A percentile compares a stretch with the other conserved stretches of the same genome.
These are phyloP conservation scores for Yamadazyma endophytica DNA, from an alignment of 805 yeast genomes.

Conservation along the genomic window DNA sequence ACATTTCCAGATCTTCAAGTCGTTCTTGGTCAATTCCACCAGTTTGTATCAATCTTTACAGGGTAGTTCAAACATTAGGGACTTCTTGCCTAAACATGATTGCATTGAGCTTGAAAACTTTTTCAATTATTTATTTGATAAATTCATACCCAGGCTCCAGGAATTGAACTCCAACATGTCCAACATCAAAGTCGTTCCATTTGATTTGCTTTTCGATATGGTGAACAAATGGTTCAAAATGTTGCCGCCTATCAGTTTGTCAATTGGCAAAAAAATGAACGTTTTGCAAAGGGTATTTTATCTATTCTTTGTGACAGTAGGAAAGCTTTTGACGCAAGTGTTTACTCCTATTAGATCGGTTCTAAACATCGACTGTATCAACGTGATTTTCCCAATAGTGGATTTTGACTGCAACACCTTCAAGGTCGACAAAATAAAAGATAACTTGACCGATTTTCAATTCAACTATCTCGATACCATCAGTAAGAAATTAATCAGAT, in stretches of 20 bases:
- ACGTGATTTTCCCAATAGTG: conserved; percentile 26
- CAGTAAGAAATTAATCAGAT: conserved; percentile 23
- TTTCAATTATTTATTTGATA: conserved; percentile 20
- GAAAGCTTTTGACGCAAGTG: conserved; percentile 28
- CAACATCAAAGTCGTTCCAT: conserved; percentile 22
- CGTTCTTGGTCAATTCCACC: conserved; percentile 15
- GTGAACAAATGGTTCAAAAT: conserved; percentile 32
- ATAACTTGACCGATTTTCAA: conserved; percentile 13
- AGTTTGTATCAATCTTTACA: conserved; percentile 10
- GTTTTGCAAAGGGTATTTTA: conserved; percentile 31
- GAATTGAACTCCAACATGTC: conserved; percentile 22
- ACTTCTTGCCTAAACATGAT: conserved; percentile 13
- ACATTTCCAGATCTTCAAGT: conserved; percentile 23
- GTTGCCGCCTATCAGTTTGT: conserved; percentile 28
- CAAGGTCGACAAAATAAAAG: conserved; percentile 11
- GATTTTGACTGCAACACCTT: conserved; percentile 23
- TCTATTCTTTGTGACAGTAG: conserved; percentile 32
- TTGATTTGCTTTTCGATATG: conserved; percentile 28
- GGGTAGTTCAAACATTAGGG: conserved; percentile 10
- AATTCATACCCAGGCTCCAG: conserved; percentile 22
- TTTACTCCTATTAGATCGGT: conserved; percentile 32
- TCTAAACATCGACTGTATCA: conserved; percentile 29
- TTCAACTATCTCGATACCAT: conserved; percentile 18
- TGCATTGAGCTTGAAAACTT: conserved; percentile 27
- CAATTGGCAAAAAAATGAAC: conserved; percentile 21